Evolutionary conservation across 2,329 filamentous ascomycete species (phyloP).

Genomic region (Colletotrichum acutatum): DNA sequence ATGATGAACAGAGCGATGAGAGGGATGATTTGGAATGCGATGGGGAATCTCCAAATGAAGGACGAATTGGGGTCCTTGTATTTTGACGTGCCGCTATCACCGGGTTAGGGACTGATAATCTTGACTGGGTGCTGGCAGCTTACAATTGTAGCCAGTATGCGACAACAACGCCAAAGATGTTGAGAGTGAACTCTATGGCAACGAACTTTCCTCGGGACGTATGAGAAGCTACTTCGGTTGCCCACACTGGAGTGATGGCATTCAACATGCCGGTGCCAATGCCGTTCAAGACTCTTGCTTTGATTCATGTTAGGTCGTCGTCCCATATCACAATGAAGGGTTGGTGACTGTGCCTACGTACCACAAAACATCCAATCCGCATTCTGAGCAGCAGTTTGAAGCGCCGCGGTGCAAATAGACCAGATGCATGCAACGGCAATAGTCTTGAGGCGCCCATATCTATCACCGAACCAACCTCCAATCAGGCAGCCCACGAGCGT

Average conservation of each 20-base stretch:
- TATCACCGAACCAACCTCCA: conserved; percentile 73
- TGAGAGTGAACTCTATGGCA: conserved; percentile 78
- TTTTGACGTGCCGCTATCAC: conserved; percentile 36
- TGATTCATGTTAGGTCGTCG: background rate
- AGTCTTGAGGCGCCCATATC: conserved; percentile 69
- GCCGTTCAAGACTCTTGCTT: conserved; percentile 70
- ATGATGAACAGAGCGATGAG: conserved; percentile 65
- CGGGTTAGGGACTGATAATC: background rate
- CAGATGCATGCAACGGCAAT: conserved; percentile 69
- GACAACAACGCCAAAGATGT: conserved; percentile 51
- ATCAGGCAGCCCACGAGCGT: conserved; percentile 72
- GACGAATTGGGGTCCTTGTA: conserved; percentile 63
- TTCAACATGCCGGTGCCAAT: conserved; percentile 78
- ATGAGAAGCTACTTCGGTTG: conserved; percentile 75
- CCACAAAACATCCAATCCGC: conserved; percentile 74
- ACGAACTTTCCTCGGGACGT: conserved; percentile 76
- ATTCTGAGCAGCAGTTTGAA: conserved; percentile 75
- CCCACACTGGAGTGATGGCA: conserved; percentile 77
- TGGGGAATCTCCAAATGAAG: conserved; percentile 75
- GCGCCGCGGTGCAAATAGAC: conserved; percentile 68
- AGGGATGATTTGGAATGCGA: conserved; percentile 76
- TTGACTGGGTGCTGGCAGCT: conserved; percentile 9
- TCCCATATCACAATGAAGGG: no score
- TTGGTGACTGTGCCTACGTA: conserved; percentile 50
- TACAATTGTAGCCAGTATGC: conserved; percentile 69